Percentiles rank a stretch among this genome's conserved stretches.
These are phyloP conservation scores for Stachybotrys echinatus DNA, from an alignment of 2,329 filamentous ascomycete genomes.

Conservation along the genomic window DNA sequence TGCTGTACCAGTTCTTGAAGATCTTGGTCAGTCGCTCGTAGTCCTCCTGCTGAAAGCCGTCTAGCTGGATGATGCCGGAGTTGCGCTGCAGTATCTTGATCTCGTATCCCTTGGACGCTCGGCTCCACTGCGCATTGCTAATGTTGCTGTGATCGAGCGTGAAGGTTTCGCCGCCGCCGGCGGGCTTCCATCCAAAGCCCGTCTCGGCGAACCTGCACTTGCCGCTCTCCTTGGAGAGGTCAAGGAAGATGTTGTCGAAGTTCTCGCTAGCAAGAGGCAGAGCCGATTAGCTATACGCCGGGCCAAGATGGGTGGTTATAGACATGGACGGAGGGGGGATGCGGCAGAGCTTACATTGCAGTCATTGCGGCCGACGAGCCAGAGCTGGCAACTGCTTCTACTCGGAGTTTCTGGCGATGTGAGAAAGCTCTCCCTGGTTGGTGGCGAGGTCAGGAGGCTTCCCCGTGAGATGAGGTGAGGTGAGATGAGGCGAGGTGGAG, in stretches of 20 bases:
- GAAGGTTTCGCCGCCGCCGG: slow-evolving; percentile 82
- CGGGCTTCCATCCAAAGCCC: slow-evolving; percentile 92
- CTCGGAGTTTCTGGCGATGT: not conserved
- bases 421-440: not conserved
- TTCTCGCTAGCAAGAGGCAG: slow-evolving; percentile 57
- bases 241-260: slow-evolving; percentile 95
- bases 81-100: slow-evolving; percentile 84
- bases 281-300: not conserved
- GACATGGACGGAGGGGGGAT: not conserved
- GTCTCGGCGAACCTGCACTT: slow-evolving; percentile 94
- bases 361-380: slow-evolving; percentile 21
- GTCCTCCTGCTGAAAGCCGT: slow-evolving; percentile 93
- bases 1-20: slow-evolving; percentile 98
- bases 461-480: not conserved
- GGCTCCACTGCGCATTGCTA: slow-evolving; percentile 85
- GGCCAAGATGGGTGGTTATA: too few species aligned
- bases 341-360: slow-evolving; percentile 26
- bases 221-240: slow-evolving; percentile 86
- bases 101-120: slow-evolving; percentile 87
- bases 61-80: slow-evolving; percentile 83
- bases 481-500: too few species aligned
- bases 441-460: not conserved
- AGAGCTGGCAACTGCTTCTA: not conserved
- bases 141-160: slow-evolving; percentile 87
- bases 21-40: slow-evolving; percentile 85